phyloP scores from a whole-genome alignment of 352 stramenopile genomes.

The Lagenidium giganteum region DNA sequence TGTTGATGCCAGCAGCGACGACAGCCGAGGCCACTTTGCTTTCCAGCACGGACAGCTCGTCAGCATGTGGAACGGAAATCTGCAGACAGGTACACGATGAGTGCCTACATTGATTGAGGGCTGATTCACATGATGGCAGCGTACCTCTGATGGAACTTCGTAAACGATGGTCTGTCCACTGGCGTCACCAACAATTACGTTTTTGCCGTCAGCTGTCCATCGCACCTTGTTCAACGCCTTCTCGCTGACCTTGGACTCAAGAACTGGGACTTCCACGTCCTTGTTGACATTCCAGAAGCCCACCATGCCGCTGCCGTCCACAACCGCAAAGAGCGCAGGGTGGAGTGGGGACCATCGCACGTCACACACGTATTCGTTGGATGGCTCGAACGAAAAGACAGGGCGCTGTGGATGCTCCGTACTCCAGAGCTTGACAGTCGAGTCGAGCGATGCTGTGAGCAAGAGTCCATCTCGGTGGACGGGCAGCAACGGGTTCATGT shows the following conservation, averaged over 20 bases:
- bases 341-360: constrained; percentile 81
- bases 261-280: constrained; percentile 69
- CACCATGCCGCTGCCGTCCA: constrained; percentile 62
- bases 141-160: constrained; percentile 74
- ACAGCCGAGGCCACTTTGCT: constrained; percentile 55
- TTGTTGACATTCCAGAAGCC: constrained; percentile 85
- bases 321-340: constrained; percentile 77
- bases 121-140: neutral
- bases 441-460: constrained; percentile 82
- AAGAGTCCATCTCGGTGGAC: constrained; percentile 71
- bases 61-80: constrained; percentile 57
- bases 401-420: constrained; percentile 63
- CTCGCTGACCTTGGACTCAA: constrained; percentile 60
- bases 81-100: constrained; percentile 11
- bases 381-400: constrained; percentile 80
- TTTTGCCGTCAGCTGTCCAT: constrained; percentile 77
- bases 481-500: constrained; percentile 73
- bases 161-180: constrained; percentile 71
- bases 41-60: constrained; percentile 60
- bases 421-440: constrained; percentile 86
- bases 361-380: constrained; percentile 86
- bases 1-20: constrained; percentile 32
- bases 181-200: constrained; percentile 73
- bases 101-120: neutral
- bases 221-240: constrained; percentile 83